These are phyloP conservation scores for Hymenoscyphus scutula DNA, from an alignment of 2,329 filamentous ascomycete genomes.

Conservation along the genomic window DNA sequence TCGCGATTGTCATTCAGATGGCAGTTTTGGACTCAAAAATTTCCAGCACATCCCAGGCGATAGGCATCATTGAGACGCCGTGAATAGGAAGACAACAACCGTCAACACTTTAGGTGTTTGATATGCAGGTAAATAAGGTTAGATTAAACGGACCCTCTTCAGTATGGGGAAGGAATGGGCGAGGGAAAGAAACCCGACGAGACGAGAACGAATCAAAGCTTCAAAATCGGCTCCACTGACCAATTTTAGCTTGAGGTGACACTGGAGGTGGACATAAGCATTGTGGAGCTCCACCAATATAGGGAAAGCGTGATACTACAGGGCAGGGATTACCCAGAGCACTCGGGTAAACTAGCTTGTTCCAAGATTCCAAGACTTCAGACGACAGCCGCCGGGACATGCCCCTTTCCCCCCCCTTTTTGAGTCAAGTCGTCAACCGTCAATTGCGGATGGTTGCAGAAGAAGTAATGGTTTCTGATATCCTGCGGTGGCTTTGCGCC, in stretches of 20 bases:
- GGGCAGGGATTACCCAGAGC: neutral
- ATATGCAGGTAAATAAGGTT: conserved; percentile 12
- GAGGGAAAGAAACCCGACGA: neutral
- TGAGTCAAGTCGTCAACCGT: neutral
- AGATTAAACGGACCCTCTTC: conserved; percentile 14
- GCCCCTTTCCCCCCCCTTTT: neutral
- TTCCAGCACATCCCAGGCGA: no score
- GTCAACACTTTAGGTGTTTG: conserved; percentile 15
- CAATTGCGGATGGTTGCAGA: no score
- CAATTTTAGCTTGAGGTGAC: no score
- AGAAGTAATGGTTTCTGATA: no score
- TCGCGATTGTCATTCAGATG: conserved; percentile 3
- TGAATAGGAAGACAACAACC: conserved; percentile 8
- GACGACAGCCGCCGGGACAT: conserved; percentile 3
- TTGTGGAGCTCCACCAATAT: neutral
- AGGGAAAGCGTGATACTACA: neutral
- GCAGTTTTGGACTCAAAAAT: neutral
- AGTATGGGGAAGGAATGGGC: neutral
- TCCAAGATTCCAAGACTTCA: neutral
- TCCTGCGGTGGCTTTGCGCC: no score
- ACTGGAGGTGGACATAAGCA: neutral
- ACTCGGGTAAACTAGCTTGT: no score
- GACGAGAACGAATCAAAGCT: neutral
- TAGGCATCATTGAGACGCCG: no score
- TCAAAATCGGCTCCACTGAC: neutral